Evolutionary conservation across 2,329 filamentous ascomycete species (phyloP).

Genomic region (Trichoderma sp.): DNA sequence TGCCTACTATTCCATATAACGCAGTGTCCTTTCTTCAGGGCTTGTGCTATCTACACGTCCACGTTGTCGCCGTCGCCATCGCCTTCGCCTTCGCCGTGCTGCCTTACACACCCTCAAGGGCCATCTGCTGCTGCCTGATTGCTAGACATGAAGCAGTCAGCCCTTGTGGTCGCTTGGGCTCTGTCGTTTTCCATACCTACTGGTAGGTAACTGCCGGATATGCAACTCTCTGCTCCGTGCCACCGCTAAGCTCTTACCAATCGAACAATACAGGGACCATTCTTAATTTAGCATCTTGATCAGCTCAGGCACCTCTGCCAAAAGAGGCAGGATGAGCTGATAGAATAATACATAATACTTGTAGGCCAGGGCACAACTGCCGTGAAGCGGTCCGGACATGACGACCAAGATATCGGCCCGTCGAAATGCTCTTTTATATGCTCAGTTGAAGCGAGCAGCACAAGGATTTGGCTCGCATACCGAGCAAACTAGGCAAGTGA

Average conservation of each 20-base stretch:
- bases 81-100: not conserved
- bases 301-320: not conserved
- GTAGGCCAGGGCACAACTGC: not conserved
- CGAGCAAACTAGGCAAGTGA: not conserved
- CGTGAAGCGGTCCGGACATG: not conserved
- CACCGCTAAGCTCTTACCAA: not conserved
- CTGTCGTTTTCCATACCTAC: too few relatives aligned
- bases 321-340: not conserved
- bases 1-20: not conserved
- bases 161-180: too few relatives aligned
- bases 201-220: not conserved
- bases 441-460: not conserved
- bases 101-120: not conserved
- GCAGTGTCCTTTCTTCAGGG: not conserved
- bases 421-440: not conserved
- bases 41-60: not conserved
- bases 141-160: not conserved
- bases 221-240: not conserved
- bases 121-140: not conserved
- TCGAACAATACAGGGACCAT: not conserved
- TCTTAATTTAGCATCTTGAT: constrained; percentile 7
- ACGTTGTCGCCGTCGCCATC: not conserved
- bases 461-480: not conserved
- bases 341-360: not conserved
- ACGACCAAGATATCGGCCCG: not conserved